Evolutionary conservation across 345 rosid genomes (phyloP).

Genomic region (Lagerstroemia speciosa): DNA sequence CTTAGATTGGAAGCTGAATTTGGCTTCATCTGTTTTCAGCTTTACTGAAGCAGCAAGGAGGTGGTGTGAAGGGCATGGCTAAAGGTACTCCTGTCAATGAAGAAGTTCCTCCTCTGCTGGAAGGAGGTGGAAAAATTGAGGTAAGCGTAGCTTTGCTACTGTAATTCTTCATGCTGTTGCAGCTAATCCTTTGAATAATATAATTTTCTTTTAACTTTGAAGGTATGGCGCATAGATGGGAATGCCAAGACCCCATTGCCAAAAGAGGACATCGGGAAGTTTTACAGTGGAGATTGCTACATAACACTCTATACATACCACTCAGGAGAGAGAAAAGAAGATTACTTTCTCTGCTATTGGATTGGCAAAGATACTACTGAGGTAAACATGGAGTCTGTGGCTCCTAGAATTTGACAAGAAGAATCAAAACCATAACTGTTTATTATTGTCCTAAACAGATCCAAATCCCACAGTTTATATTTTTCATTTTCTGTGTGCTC

Average conservation of each 20-base stretch:
- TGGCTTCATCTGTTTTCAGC: constrained; percentile 37
- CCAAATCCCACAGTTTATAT: not conserved
- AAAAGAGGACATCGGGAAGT: constrained; percentile 83
- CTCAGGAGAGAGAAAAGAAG: constrained; percentile 95
- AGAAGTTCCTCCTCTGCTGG: constrained; percentile 92
- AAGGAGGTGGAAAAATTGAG: constrained; percentile 96
- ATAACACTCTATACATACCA: constrained; percentile 80
- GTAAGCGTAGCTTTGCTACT: constrained; percentile 29
- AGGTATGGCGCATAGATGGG: constrained; percentile 92
- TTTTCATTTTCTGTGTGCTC: not conserved
- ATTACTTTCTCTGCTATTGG: constrained; percentile 87
- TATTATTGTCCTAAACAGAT: not conserved
- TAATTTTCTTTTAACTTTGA: constrained; percentile 9
- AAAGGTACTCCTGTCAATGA: constrained; percentile 70
- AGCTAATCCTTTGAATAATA: constrained; percentile 1
- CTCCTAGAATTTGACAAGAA: not conserved
- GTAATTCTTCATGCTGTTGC: constrained; percentile 3
- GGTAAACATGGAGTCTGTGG: constrained; percentile 33
- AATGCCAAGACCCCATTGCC: constrained; percentile 66
- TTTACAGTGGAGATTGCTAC: constrained; percentile 93
- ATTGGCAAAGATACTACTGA: constrained; percentile 78
- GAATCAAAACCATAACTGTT: not conserved
- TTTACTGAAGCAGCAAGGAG: constrained; percentile 91
- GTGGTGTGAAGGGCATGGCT: constrained; percentile 67
- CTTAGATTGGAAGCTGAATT: constrained; percentile 3